Evolutionary conservation across 1,139 yeast species (phyloP), one percentile per base, ranked within the genome.

Genomic region (Geotrichum aggregatum): DNA sequence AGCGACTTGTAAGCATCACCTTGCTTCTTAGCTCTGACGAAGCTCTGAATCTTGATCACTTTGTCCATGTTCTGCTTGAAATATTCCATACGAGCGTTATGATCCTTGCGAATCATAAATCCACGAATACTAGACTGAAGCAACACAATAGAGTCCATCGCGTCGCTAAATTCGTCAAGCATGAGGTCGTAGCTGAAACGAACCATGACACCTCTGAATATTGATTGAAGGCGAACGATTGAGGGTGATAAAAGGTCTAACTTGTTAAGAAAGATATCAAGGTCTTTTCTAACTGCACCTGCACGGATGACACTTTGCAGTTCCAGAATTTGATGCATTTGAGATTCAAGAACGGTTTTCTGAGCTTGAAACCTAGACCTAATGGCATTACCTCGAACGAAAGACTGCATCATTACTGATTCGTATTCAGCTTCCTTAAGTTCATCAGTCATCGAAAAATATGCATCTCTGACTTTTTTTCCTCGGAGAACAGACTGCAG

Each of bases 401-500:
- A 70, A 38, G 80, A 71, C 61, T 82, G 87, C 1, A 83, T 63
- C 24, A 45, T 54, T 2, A 56, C 50, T 2, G 56, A 43, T 43
- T 46, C 30, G 13, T 30, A 34, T n/a, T 34, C 33, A 47, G 52
- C 16, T 11, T 49, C 52, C 5, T 40, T 28, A 3, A 51, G 38
- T 8, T 45, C 49, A n/a, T 24, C 31, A 13, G 33, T 21, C 34
- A 41, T 49, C 6, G 47, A 49, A 18, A 18, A 78, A 67, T 87
- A 94, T 0, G 95, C 94, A 41, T 73, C 76, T 28, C 84, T 83
- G 51, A 84, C 83, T 56, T 80, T 77, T 56, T 76, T 74, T 38
- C 88, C 83, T 54, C 89, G 78, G 47, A 91, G 76, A 40, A 75
- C 74, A 41, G 91, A 83, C 68, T 92, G 98, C 13, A 89, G 79